phyloP scores from a whole-genome alignment of 768 basidiomycete species.

The Xerocomellus intermedius region DNA sequence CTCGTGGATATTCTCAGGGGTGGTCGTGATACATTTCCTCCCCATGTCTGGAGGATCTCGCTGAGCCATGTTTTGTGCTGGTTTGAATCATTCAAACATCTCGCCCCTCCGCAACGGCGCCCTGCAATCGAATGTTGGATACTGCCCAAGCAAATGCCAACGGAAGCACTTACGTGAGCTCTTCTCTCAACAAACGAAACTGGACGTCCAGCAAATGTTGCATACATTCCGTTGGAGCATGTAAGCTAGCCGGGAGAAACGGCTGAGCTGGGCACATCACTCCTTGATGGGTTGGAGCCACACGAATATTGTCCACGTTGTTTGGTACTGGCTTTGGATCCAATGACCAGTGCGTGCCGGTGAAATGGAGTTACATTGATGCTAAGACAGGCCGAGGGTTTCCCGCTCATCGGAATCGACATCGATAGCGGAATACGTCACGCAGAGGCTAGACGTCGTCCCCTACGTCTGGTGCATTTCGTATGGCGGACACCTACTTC shows the following conservation, averaged over 20 bases:
- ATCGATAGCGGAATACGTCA: too few species aligned
- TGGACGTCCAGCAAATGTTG: slow-evolving; percentile 68
- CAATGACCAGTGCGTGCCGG: too few species aligned
- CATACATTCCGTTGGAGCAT: slow-evolving; percentile 54
- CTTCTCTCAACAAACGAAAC: slow-evolving; percentile 72
- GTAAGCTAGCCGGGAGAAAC: slow-evolving; percentile 63
- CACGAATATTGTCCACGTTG: slow-evolving; percentile 56
- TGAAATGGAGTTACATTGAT: too few species aligned
- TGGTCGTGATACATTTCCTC: slow-evolving; percentile 65
- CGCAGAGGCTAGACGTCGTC: too few species aligned
- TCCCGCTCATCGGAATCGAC: too few species aligned
- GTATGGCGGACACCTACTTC: too few species aligned
- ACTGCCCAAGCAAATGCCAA: background rate
- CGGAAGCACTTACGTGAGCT: slow-evolving; percentile 50
- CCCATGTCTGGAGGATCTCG: slow-evolving; percentile 47
- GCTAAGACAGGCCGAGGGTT: too few species aligned
- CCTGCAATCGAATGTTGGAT: slow-evolving; percentile 28
- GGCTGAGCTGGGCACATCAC: slow-evolving; percentile 48
- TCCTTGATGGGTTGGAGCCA: slow-evolving; percentile 70
- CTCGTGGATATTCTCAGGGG: slow-evolving; percentile 51
- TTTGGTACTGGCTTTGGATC: too few species aligned
- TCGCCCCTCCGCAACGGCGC: slow-evolving; percentile 48
- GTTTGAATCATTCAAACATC: slow-evolving; percentile 38
- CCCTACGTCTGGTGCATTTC: too few species aligned
- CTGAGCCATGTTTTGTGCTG: slow-evolving; percentile 39